Evolutionary conservation across 129 eudicot genomes (phyloP), one percentile per base, ranked within the genome.

Genomic region (Pseudognaphalium luteoalbum): DNA sequence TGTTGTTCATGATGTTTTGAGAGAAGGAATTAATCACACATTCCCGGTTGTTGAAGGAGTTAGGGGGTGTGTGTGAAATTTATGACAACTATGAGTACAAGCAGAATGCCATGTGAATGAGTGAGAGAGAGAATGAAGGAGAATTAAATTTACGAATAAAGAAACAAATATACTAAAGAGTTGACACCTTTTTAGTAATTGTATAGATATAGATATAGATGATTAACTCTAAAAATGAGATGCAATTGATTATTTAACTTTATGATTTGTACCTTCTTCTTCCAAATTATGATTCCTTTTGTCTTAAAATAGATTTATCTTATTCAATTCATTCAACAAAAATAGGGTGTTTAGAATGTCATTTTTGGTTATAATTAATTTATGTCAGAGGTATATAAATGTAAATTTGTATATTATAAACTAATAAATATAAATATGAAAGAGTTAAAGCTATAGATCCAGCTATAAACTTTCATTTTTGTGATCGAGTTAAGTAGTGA

Each of bases 81-180:
- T 66, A 73, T 62, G 78, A 74, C 77, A 59, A 25, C 69, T 59
- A 73, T 72, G 79, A 73, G 75, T 73, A 42, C 74, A 58, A 73
- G 79, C 16, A 80, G 79, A 72, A 80, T 57, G 51, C 30, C 74
- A 66, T 80, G 83, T 57, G 83, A 73, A 60, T 35, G 50, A 73
- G 69, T 16, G 72, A 70, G 69, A 29, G 70, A 21, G 75, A 70
- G 12, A 60, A 42, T 51, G 5, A 71, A 29, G 47, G 33, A 52
- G 19, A 56, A 56, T 35, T 67, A n/a, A 69, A 39, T 5, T 25
- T 68, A 39, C 9, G 44, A 25, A 72, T 56, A 72, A 59, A 73
- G 72, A 17, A 33, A 56, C 57, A 66, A 67, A 76, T 66, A 67
- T 76, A 39, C 59, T 67, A 4, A 52, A 21, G 56, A 7, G 25